Percentiles rank a stretch among this genome's conserved stretches.
Conservation (phyloP, 2,329 filamentous ascomycete species). For the Penicillium sp. region DNA sequence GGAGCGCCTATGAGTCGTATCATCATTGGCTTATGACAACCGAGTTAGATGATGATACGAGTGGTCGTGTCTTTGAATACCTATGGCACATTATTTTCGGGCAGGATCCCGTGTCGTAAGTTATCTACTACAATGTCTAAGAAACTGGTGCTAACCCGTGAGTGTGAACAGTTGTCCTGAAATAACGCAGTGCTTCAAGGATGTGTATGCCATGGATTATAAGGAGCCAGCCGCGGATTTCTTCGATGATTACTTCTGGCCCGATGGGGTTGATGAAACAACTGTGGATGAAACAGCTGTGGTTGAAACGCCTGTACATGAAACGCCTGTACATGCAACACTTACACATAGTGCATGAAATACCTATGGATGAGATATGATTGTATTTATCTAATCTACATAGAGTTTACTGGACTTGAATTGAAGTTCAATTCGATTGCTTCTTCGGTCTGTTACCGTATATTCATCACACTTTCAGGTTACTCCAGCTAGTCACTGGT, state of each 20-base stretch:
- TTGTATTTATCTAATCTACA: background rate
- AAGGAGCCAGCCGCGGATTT: background rate
- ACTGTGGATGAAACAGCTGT: background rate
- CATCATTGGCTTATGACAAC: conserved; percentile 59
- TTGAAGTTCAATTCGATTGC: background rate
- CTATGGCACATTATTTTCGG: conserved; percentile 61
- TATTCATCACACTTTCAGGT: background rate
- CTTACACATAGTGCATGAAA: background rate
- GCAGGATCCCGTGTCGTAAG: conserved; percentile 41
- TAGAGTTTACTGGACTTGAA: background rate
- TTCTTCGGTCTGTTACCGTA: background rate
- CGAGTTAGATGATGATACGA: conserved; percentile 53
- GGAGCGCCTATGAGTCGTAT: conserved; percentile 54
- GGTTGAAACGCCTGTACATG: background rate
- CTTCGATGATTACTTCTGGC: conserved; percentile 3
- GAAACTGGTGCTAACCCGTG: conserved; percentile 3
- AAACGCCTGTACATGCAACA: background rate
- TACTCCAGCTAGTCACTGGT: background rate
- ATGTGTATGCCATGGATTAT: conserved; percentile 28
- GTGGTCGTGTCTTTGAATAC: conserved; percentile 62
- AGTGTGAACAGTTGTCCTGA: conserved; percentile 24
- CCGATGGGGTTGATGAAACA: conserved; percentile 5
- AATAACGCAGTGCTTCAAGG: conserved; percentile 25
- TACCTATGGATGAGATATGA: background rate
- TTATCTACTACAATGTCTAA: conserved; percentile 4